These are phyloP conservation scores for Trichoderma asperelloides DNA, from an alignment of 495 filamentous ascomycete species.

Conservation along the genomic window DNA sequence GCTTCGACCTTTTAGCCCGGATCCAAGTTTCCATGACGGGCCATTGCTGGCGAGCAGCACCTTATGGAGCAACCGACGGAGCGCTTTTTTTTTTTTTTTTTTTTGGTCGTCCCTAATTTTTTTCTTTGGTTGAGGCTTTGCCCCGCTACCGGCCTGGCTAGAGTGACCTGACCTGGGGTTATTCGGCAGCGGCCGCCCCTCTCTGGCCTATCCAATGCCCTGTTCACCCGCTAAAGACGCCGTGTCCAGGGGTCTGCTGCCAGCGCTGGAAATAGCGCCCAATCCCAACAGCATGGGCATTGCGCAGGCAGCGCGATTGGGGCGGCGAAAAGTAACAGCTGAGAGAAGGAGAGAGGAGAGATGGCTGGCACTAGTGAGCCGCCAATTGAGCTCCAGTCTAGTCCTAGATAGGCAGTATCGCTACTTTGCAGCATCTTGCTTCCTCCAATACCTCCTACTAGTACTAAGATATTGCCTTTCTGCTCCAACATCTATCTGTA, in stretches of 20 bases:
- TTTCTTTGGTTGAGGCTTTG: not conserved
- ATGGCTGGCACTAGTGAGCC: not conserved
- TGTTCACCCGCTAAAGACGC: not conserved
- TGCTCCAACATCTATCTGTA: not conserved
- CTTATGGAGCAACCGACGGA: not conserved
- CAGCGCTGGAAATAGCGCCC: slow-evolving; percentile 7
- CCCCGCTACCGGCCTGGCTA: not conserved
- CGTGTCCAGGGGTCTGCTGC: not conserved
- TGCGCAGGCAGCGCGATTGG: not conserved
- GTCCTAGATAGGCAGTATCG: not conserved
- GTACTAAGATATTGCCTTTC: too few species aligned
- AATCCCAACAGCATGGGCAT: not conserved
- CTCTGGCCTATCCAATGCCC: not conserved
- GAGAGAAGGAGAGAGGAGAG: too few species aligned
- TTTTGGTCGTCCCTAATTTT: not conserved
- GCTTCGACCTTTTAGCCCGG: not conserved
- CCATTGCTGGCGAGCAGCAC: not conserved
- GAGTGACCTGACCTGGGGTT: too few species aligned
- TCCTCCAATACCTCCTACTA: not conserved
- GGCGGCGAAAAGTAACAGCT: too few species aligned
- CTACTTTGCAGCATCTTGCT: not conserved
- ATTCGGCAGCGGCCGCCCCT: not conserved
- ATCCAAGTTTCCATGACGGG: not conserved
- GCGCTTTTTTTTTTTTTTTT: not conserved
- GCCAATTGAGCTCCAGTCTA: not conserved